Percentiles rank a stretch among this genome's conserved stretches.
Evolutionary conservation across 208 protist genomes (phyloP).

Genomic region (Trypanosoma conorhini): DNA sequence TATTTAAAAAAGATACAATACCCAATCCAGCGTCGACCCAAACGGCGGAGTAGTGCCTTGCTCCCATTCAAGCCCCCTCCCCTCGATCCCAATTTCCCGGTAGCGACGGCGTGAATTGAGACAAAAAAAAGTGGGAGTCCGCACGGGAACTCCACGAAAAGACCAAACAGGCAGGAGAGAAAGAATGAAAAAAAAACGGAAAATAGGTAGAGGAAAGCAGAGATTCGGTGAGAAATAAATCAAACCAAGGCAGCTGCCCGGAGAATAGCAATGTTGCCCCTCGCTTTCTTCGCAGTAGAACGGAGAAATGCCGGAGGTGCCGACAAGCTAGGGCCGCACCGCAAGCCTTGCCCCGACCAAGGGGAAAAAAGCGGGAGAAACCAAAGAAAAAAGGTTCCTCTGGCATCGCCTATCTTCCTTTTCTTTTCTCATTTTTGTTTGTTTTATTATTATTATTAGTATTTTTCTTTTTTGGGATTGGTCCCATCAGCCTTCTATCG

Average conservation of each 20-base stretch:
- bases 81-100: neutral
- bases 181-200: constrained; percentile 9
- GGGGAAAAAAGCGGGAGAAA: neutral
- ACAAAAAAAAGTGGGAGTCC: neutral
- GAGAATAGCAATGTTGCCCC: neutral
- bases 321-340: neutral
- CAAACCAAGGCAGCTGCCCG: neutral
- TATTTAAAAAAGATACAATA: neutral
- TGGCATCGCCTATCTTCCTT: neutral
- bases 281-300: neutral
- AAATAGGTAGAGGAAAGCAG: constrained; percentile 1
- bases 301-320: neutral
- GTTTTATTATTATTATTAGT: neutral
- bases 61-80: neutral
- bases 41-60: neutral
- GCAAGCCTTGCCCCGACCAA: neutral
- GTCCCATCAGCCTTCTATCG: neutral
- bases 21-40: neutral
- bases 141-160: neutral
- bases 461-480: neutral
- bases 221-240: constrained; percentile 3
- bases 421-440: neutral
- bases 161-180: neutral
- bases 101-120: neutral
- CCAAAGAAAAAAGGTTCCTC: neutral